Conservation (phyloP, 2,329 filamentous ascomycete genomes). For the Lojkania enalia region DNA sequence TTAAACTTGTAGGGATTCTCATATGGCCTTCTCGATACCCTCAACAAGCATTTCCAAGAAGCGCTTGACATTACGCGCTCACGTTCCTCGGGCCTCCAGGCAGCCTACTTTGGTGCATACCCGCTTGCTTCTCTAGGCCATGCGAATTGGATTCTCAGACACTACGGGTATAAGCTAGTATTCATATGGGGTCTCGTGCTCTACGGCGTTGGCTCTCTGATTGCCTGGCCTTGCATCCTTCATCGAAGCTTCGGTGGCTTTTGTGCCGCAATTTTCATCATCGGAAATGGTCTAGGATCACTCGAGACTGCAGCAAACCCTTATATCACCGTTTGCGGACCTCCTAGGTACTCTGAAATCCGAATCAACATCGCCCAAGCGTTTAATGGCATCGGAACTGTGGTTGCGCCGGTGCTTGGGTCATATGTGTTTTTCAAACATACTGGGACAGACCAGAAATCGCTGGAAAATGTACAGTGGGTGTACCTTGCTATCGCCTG, state of each 20-base stretch:
- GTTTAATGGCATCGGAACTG: constrained; percentile 62
- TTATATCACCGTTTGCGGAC: constrained; percentile 56
- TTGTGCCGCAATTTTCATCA: constrained; percentile 61
- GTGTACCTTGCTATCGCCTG: constrained; percentile 65
- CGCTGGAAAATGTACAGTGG: constrained; percentile 65
- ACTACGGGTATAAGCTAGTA: constrained; percentile 52
- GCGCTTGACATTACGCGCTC: constrained; percentile 49
- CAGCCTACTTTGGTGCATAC: constrained; percentile 56
- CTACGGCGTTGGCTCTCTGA: constrained; percentile 60
- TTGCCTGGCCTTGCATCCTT: constrained; percentile 62
- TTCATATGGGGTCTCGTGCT: constrained; percentile 59
- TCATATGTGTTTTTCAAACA: constrained; percentile 65
- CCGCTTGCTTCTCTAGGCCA: constrained; percentile 54
- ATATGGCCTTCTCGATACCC: constrained; percentile 61
- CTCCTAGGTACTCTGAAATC: constrained; percentile 62
- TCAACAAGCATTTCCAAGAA: constrained; percentile 55
- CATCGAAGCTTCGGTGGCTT: constrained; percentile 62
- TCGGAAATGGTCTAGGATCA: constrained; percentile 56
- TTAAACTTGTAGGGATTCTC: constrained; percentile 50
- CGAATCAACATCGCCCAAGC: constrained; percentile 63
- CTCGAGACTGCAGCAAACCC: constrained; percentile 65
- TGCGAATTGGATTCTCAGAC: constrained; percentile 53
- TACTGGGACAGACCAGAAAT: constrained; percentile 52
- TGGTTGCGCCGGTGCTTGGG: constrained; percentile 62
- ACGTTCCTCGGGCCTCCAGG: constrained; percentile 52